Evolutionary conservation across 768 basidiomycete genomes (phyloP).

Genomic region (Boletus bicolor): DNA sequence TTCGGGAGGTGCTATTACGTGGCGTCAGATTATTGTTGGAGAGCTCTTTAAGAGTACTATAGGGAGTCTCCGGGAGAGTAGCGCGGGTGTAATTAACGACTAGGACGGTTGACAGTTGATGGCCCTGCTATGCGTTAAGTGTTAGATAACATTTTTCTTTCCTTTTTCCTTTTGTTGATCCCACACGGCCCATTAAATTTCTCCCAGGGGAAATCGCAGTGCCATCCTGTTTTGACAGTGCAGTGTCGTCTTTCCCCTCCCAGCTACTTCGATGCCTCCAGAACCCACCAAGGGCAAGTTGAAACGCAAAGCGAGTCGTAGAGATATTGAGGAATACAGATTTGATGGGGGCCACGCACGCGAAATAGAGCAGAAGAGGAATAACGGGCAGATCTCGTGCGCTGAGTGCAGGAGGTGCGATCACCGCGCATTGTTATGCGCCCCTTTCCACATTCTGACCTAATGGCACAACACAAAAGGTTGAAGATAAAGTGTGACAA

Average conservation of each 20-base stretch:
- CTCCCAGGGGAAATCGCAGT: slow-evolving; percentile 21
- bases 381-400: slow-evolving; percentile 72
- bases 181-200: slow-evolving; percentile 17
- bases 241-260: slow-evolving; percentile 7
- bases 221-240: slow-evolving; percentile 5
- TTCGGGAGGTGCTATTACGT: background rate
- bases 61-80: background rate
- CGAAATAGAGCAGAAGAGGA: slow-evolving; percentile 73
- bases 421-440: slow-evolving; percentile 40
- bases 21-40: background rate
- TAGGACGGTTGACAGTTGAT: background rate
- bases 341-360: slow-evolving; percentile 54
- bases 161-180: background rate
- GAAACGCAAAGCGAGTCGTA: slow-evolving; percentile 47
- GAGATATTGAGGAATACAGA: slow-evolving; percentile 48
- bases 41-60: background rate
- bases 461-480: slow-evolving; percentile 34
- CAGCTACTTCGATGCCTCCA: slow-evolving; percentile 45
- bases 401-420: slow-evolving; percentile 79
- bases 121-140: slow-evolving; percentile 4
- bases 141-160: slow-evolving; percentile 1
- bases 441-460: slow-evolving; percentile 24
- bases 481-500: slow-evolving; percentile 84
- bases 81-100: background rate
- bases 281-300: slow-evolving; percentile 51